Conservation (phyloP, 116 monocot species). For the Papilionanthe hybrid region DNA sequence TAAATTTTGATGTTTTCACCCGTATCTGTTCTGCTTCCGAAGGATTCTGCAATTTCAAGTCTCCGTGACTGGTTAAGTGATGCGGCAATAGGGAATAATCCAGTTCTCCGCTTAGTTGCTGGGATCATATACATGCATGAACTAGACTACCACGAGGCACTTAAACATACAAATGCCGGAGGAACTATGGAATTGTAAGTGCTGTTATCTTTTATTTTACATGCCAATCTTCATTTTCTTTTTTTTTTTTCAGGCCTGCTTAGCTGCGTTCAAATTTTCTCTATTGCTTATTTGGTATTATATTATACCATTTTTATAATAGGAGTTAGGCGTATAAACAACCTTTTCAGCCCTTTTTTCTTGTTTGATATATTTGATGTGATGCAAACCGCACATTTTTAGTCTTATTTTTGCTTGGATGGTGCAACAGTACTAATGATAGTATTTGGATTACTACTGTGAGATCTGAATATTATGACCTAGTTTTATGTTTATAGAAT, state of each 20-base stretch:
- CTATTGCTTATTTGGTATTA: neutral
- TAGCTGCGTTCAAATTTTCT: neutral
- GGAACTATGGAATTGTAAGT: conserved; percentile 92
- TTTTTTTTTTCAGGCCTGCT: neutral
- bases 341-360: too few species aligned
- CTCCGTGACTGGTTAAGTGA: conserved; percentile 80
- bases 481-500: too few species aligned
- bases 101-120: conserved; percentile 68
- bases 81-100: conserved; percentile 80
- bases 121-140: conserved; percentile 94
- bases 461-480: too few species aligned
- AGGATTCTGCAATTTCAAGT: conserved; percentile 79
- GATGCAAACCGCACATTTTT: too few species aligned
- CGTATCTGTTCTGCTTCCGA: conserved; percentile 2
- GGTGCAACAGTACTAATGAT: too few species aligned
- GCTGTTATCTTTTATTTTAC: neutral
- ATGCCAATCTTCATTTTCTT: neutral
- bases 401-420: too few species aligned
- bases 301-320: too few species aligned
- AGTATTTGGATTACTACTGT: too few species aligned
- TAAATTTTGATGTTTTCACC: neutral
- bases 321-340: too few species aligned
- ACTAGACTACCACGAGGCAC: conserved; percentile 84
- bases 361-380: too few species aligned
- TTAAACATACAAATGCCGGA: conserved; percentile 82